A percentile compares a stretch with the other conserved stretches of the same genome.
These are phyloP conservation scores for Psidium friedrichsthalianum DNA, from an alignment of 345 rosid species.

Conservation along the genomic window DNA sequence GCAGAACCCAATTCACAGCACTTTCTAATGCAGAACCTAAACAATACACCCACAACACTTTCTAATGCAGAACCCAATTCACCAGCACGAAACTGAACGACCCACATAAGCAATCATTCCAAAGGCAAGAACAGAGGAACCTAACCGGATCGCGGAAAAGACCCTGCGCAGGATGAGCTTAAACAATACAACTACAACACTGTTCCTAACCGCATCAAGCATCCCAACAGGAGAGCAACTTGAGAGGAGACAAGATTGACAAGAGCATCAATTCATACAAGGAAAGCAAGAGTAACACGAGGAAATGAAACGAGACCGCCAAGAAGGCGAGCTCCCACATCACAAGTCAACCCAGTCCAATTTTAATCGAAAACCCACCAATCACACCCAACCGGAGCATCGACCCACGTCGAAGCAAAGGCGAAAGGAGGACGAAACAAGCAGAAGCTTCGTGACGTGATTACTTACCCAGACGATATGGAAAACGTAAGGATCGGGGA, in stretches of 20 bases:
- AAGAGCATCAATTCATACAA: not conserved
- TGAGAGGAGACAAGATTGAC: not conserved
- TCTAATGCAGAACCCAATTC: not conserved
- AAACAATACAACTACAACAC: not conserved
- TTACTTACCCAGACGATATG: not conserved
- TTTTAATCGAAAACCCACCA: not conserved
- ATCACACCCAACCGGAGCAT: not conserved
- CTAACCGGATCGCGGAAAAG: not conserved
- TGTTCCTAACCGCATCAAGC: not conserved
- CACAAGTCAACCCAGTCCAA: not conserved
- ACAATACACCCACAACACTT: not conserved
- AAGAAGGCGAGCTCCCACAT: not conserved
- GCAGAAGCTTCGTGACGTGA: not conserved
- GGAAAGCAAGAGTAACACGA: not conserved
- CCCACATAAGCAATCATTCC: not conserved
- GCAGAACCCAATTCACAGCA: no score
- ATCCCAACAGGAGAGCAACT: not conserved
- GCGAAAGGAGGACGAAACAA: not conserved
- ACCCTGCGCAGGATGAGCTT: not conserved
- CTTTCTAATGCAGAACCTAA: no score
- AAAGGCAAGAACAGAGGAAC: not conserved
- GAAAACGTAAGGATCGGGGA: not conserved
- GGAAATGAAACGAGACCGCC: not conserved
- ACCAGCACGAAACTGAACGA: not conserved
- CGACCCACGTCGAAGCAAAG: not conserved